Evolutionary conservation across 192 early-diverging fungal genomes (phyloP).

Genomic region (Coemansia sp.): DNA sequence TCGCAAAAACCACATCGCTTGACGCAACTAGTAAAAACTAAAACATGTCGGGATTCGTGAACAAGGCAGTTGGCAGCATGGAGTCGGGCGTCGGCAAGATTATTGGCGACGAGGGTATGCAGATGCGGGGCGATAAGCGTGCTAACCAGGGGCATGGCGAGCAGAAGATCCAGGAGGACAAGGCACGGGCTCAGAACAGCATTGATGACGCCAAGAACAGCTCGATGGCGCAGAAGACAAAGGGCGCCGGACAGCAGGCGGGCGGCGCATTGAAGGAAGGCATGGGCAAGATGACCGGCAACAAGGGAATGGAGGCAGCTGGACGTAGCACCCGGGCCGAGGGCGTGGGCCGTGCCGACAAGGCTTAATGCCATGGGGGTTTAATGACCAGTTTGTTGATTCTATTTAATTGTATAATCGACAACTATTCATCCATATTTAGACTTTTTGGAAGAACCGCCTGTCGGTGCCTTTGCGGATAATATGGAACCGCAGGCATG

Average conservation of each 20-base stretch:
- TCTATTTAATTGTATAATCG: not conserved
- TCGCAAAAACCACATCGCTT: no score
- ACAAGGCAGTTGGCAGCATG: conserved; percentile 4
- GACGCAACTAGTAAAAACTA: no score
- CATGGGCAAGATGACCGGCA: not conserved
- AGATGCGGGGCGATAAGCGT: conserved; percentile 3
- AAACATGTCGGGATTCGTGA: conserved; percentile 8
- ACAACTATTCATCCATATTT: not conserved
- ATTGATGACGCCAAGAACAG: conserved; percentile 10
- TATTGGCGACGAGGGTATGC: conserved; percentile 6
- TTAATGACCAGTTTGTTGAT: no score
- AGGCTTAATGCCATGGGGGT: not conserved
- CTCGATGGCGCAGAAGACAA: conserved; percentile 7
- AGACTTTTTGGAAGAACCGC: conserved; percentile 14
- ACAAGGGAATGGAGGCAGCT: not conserved
- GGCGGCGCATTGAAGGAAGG: conserved; percentile 1
- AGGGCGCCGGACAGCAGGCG: not conserved
- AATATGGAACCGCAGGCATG: conserved; percentile 22
- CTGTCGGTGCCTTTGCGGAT: conserved; percentile 2
- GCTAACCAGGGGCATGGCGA: conserved; percentile 1
- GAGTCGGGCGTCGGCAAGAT: conserved; percentile 6
- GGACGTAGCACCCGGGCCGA: not conserved
- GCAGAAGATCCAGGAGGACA: not conserved
- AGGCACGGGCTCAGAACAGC: not conserved
- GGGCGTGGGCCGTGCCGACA: not conserved